These are phyloP conservation scores for Purpureocillium takamizusanense DNA, from an alignment of 2,329 filamentous ascomycete species.

Conservation along the genomic window DNA sequence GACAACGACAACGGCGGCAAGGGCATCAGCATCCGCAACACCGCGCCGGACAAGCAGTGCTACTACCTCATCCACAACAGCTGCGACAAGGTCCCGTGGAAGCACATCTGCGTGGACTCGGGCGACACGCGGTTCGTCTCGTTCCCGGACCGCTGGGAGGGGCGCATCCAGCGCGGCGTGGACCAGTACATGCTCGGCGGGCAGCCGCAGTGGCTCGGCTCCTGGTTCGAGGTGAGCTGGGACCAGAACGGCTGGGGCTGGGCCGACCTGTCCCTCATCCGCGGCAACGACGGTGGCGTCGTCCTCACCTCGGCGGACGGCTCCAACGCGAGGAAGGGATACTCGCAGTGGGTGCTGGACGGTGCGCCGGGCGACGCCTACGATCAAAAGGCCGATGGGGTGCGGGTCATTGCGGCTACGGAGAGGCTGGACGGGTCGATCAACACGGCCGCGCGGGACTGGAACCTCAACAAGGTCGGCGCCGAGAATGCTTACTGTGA, in stretches of 20 bases:
- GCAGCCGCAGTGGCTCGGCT: conserved; percentile 13
- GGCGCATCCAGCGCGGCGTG: conserved; percentile 15
- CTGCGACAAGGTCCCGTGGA: conserved; percentile 15
- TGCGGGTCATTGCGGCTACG: conserved; percentile 10
- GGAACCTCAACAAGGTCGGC: conserved; percentile 12
- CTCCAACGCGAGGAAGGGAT: conserved; percentile 14
- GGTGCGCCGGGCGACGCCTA: conserved; percentile 8
- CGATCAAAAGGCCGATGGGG: too few species aligned
- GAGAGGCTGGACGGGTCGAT: conserved; percentile 11
- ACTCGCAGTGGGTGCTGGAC: conserved; percentile 13
- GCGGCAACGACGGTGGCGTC: conserved; percentile 15
- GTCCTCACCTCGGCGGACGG: conserved; percentile 13
- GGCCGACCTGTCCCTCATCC: conserved; percentile 18
- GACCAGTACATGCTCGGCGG: conserved; percentile 14
- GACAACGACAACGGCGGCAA: too few species aligned
- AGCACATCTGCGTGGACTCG: conserved; percentile 16
- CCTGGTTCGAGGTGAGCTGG: conserved; percentile 17
- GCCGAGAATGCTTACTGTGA: conserved; percentile 14
- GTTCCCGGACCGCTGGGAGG: conserved; percentile 14
- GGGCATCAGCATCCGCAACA: too few species aligned
- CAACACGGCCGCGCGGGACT: conserved; percentile 12
- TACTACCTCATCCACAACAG: conserved; percentile 12
- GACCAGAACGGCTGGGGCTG: conserved; percentile 12
- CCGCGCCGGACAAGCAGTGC: too few species aligned
- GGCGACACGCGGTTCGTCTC: conserved; percentile 14